Base-by-base conservation (phyloP, 345 rosid genomes). In the Pistacia vera region DNA sequence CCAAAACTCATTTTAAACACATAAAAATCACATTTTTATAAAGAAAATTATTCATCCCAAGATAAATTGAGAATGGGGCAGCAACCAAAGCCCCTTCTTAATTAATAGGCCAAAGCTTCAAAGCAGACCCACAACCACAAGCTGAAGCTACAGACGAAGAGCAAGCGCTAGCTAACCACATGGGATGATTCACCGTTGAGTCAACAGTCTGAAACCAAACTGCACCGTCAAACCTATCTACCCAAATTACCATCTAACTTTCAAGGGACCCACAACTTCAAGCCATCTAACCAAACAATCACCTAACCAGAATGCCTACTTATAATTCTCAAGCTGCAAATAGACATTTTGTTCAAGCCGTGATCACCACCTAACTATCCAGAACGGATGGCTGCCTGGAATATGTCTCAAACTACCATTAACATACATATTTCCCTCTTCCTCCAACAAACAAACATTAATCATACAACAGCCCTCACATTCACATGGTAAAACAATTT, bases 91-190 rank as follows among this genome's bases (percentile, higher is more conserved):
- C 48, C 22, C 68, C 33, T 1, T 11, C 61, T 33, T 63, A 18
- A 63, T 67, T 63, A 18, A 63, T 67, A 3, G 35, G 13, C 69
- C 35, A n/a, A 54, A 54, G 52, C n/a, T 17, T 11, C 13, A 22
- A 20, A 57, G 64, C 36, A 60, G 75, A 60, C 36, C n/a, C 63
- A 57, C 55, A 59, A 44, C n/a, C 63, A 57, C 55, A 59, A 44
- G 56, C 56, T 60, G 20, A 57, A 70, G 54, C 44, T 38, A 25
- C 68, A 59, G 49, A 35, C 1, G 11, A 54, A 14, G 3, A 2
- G 13, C 1, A 52, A 55, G 14, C 33, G 20, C 58, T 52, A 13
- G 13, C 48, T n/a, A 52, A 74, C 63, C 14, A 2, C 54, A 69
- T 11, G 59, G 48, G 49, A 48, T 35, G 48, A 11, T 51, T n/a